phyloP scores from a whole-genome alignment of 108 stramenopile genomes.

The Skeletonema potamos region DNA sequence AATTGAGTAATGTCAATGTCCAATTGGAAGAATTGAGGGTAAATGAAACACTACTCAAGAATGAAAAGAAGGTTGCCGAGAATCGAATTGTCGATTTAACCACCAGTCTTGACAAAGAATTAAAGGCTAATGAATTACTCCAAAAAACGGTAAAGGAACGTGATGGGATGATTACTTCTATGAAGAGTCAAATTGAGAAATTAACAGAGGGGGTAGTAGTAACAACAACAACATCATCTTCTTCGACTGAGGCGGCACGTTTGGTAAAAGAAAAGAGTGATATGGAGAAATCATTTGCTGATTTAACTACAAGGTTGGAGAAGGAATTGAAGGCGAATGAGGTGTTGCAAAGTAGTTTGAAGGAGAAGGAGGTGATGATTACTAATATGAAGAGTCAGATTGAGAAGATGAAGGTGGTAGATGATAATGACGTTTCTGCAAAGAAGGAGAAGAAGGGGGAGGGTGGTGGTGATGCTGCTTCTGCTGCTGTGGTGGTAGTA shows the following conservation, averaged over 20 bases:
- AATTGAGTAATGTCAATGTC: not conserved
- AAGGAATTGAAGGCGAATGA: not conserved
- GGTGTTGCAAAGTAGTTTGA: not conserved
- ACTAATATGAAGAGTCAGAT: constrained; percentile 1
- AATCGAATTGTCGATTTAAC: not conserved
- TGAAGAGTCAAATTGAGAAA: not conserved
- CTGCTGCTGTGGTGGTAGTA: not conserved
- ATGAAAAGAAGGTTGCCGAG: not conserved
- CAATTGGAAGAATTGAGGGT: not conserved
- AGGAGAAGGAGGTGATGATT: constrained; percentile 3
- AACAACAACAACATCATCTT: no score
- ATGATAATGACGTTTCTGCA: no score
- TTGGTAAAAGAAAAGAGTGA: not conserved
- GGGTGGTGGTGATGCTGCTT: not conserved
- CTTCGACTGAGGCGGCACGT: not conserved
- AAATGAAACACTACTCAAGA: not conserved
- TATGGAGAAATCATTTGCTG: not conserved
- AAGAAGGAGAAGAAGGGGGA: not conserved
- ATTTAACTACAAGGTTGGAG: not conserved
- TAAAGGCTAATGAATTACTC: not conserved
- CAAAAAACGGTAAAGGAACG: not conserved
- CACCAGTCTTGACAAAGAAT: not conserved
- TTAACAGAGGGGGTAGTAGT: not conserved
- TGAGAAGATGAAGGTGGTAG: not conserved
- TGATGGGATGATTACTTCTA: not conserved